These are phyloP conservation scores for Pythium vanterpoolii DNA, from an alignment of 352 stramenopile species.

Conservation along the genomic window DNA sequence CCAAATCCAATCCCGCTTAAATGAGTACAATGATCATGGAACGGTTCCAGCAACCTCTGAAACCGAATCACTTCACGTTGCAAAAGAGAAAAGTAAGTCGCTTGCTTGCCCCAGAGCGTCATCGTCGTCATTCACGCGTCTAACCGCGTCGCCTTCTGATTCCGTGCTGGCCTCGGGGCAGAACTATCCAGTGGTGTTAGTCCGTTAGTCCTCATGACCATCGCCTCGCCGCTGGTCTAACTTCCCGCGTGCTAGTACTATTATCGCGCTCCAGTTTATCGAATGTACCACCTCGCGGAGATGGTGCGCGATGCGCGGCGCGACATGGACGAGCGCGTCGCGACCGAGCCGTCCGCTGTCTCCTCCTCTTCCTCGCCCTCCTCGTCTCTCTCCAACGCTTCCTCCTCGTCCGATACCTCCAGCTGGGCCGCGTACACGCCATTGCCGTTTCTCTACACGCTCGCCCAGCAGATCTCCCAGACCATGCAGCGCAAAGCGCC, in stretches of 20 bases:
- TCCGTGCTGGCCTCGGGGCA: background rate
- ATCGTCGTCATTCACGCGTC: background rate
- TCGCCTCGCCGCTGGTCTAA: background rate
- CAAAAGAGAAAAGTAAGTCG: no score
- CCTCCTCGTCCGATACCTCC: no score
- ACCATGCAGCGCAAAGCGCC: constrained; percentile 78
- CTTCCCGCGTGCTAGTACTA: background rate
- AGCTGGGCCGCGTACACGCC: constrained; percentile 68
- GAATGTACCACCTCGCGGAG: constrained; percentile 83
- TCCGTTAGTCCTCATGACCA: background rate
- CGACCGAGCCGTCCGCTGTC: background rate
- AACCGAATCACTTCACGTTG: background rate
- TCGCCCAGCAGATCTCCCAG: constrained; percentile 58
- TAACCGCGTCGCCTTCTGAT: background rate
- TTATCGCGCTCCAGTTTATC: background rate
- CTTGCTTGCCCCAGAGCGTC: background rate
- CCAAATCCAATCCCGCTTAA: background rate
- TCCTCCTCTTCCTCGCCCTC: constrained; percentile 8
- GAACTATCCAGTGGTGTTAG: no score
- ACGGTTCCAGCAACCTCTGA: background rate
- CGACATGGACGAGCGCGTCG: constrained; percentile 70
- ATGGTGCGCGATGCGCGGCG: constrained; percentile 77
- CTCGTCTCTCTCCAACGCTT: constrained; percentile 19
- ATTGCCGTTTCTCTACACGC: constrained; percentile 70
- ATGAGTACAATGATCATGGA: background rate